These are phyloP conservation scores for Scenedesmus sp. DNA, from an alignment of 163 green algal genomes.

Conservation along the genomic window DNA sequence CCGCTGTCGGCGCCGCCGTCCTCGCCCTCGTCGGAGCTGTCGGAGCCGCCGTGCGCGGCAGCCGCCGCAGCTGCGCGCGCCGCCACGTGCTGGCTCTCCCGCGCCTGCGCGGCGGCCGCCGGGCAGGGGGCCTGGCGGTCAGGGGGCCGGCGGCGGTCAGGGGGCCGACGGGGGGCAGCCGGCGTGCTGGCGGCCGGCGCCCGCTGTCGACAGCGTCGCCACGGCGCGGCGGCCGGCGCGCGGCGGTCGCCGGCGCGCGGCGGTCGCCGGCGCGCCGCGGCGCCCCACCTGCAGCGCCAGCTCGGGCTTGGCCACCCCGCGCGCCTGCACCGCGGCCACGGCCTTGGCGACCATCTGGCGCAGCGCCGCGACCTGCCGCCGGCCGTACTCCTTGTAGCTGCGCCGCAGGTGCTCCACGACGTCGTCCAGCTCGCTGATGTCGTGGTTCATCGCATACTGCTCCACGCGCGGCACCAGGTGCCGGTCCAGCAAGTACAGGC, in stretches of 20 bases:
- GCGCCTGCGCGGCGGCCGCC: neutral
- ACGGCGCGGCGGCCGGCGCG: neutral
- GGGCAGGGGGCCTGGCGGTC: constrained; percentile 11
- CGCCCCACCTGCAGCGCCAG: constrained; percentile 60
- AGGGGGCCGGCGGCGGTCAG: neutral
- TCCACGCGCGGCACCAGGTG: constrained; percentile 63
- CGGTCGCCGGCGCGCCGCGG: neutral
- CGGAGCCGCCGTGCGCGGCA: no score
- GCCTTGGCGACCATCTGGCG: constrained; percentile 61
- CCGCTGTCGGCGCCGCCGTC: neutral
- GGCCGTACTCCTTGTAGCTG: constrained; percentile 73
- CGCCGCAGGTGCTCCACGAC: constrained; percentile 62
- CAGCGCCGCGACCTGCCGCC: constrained; percentile 52
- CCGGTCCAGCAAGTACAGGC: constrained; percentile 50
- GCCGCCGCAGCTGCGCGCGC: no score
- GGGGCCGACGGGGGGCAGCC: no score
- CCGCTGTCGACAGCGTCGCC: neutral
- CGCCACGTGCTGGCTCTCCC: constrained; percentile 31
- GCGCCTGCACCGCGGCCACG: constrained; percentile 50
- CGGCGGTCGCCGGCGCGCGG: neutral
- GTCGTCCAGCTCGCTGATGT: constrained; percentile 65
- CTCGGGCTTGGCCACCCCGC: constrained; percentile 55
- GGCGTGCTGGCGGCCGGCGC: no score
- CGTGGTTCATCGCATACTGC: constrained; percentile 63
- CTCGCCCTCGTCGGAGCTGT: no score